Percentiles rank a stretch among this genome's conserved stretches.
These are phyloP conservation scores for Rhizoclosmatium sp. DNA, from an alignment of 192 early-diverging fungal species.

Conservation along the genomic window DNA sequence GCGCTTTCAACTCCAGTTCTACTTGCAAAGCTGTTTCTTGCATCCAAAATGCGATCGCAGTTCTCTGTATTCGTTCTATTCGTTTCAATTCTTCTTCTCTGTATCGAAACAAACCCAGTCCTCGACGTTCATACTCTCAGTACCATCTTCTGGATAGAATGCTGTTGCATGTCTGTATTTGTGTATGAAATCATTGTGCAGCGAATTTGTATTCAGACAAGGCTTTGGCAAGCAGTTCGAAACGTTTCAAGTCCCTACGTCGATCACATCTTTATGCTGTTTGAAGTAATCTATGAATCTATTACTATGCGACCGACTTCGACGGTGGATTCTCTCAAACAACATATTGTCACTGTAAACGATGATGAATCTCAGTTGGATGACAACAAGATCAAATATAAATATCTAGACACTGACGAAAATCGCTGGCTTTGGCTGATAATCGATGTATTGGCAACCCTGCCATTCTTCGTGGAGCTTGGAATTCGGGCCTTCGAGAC, in stretches of 20 bases:
- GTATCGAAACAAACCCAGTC: slow-evolving; percentile 6
- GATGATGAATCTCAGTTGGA: not conserved
- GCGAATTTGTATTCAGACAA: not conserved
- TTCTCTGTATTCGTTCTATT: slow-evolving; percentile 8
- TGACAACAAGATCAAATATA: not conserved
- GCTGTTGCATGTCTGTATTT: slow-evolving; percentile 16
- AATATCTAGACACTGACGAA: not conserved
- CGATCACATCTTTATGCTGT: not conserved
- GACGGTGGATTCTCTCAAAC: too few species aligned
- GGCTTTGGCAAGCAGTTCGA: not conserved
- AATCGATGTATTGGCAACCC: not conserved
- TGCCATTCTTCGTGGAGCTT: not conserved
- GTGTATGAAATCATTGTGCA: slow-evolving; percentile 7
- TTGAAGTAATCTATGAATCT: not conserved
- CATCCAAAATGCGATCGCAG: slow-evolving; percentile 2
- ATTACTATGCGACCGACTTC: not conserved
- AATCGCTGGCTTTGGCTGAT: slow-evolving; percentile 1
- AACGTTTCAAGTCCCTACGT: not conserved
- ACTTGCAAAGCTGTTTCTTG: not conserved
- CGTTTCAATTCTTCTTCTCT: slow-evolving; percentile 1
- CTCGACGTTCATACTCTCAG: not conserved
- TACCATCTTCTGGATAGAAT: slow-evolving; percentile 10
- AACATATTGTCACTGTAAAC: not conserved
- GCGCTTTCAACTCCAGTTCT: slow-evolving; percentile 1
- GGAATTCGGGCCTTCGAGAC: not conserved